Evolutionary conservation across 208 protist species (phyloP), one percentile per base, ranked within the genome.

Genomic region (Lotmaria passim): DNA sequence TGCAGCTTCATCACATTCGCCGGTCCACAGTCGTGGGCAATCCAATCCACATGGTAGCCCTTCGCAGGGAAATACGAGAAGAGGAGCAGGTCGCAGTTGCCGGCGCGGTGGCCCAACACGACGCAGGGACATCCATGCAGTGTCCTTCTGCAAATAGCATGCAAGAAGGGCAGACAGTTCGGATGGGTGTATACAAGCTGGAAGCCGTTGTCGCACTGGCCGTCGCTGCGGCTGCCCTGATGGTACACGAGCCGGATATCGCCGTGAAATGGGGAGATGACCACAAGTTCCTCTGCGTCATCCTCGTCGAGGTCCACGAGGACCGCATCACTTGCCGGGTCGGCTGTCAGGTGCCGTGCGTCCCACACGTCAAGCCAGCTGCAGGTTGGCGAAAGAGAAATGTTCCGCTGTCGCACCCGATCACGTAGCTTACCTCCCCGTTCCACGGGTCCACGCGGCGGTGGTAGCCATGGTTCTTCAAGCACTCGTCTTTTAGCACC

Each of bases 371-470:
- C 34, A 33, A 21, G 2, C 12, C 47, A 1, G 23, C 47, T 14
- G 23, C 4, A 24, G 61, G 30, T 10, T 17, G 61, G 10, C 46
- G 61, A 17, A 67, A 67, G 1, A 67, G 34, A 44, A 67, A 56
- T 7, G 10, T 23, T 31, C 38, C 61, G 17, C 33, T 14, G 3
- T 56, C 61, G 19, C 61, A 67, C n/a, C 47, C 61, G 33, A 47
- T 46, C 12, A 67, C 19, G 33, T 47, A 48, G 31, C 33, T 51
- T 47, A 48, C 61, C 61, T 67, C 48, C n/a, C 48, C 46, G 28
- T 23, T 48, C 36, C 19, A 1, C 12, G 48, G 48, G 19, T 50
- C 61, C n/a, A 5, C 7, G 48, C 46, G 61, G 36, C 8, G 24
- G 48, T n/a, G 28, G 24, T 46, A 58, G 17, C 46, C 34, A 19